These are phyloP conservation scores for Xerocomellus amylosporus DNA, from an alignment of 768 basidiomycete species.

Conservation along the genomic window DNA sequence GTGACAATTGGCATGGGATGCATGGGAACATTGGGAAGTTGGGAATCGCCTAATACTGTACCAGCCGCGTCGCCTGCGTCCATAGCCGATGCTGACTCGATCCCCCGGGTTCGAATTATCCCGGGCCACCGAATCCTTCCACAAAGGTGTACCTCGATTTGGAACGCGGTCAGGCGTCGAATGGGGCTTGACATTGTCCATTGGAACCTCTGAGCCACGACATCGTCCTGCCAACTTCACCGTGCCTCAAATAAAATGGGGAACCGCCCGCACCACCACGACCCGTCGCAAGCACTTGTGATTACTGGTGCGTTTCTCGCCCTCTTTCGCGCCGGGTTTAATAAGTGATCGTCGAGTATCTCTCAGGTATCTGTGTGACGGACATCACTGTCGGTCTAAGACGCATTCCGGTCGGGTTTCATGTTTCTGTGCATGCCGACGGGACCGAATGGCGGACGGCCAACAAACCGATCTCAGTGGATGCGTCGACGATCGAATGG, in stretches of 20 bases:
- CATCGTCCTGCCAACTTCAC: no score
- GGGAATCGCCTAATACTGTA: no score
- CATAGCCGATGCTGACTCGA: no score
- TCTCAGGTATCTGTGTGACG: not conserved
- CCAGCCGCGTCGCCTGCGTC: no score
- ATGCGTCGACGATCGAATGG: not conserved
- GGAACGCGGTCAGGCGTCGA: no score
- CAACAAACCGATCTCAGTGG: not conserved
- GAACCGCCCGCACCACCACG: not conserved
- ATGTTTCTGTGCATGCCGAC: not conserved
- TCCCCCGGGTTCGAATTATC: no score
- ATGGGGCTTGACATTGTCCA: no score
- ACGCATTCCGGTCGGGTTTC: not conserved
- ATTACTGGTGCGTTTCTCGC: not conserved
- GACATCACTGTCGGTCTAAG: not conserved
- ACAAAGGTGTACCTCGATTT: no score
- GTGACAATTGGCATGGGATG: no score
- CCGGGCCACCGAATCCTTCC: no score
- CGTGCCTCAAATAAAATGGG: not conserved
- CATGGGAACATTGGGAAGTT: no score
- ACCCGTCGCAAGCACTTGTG: not conserved
- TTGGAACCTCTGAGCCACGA: no score
- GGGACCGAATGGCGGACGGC: not conserved
- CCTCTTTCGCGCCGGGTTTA: not conserved
- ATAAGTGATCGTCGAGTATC: not conserved